Evolutionary conservation across 2,329 filamentous ascomycete genomes (phyloP).

Genomic region (Magnaporthiopsis poae): DNA sequence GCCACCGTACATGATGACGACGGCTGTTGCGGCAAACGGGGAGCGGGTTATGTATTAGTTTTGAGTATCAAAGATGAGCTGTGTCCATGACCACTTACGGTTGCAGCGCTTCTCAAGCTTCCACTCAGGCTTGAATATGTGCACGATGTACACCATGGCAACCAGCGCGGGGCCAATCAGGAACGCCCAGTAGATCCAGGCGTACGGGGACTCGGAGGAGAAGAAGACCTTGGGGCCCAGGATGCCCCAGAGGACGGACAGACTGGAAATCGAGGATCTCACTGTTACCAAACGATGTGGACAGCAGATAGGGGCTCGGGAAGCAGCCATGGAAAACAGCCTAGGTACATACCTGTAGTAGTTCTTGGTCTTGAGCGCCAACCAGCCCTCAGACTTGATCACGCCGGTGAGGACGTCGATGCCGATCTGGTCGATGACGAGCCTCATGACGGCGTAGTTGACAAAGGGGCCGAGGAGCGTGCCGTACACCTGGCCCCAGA

Average conservation of each 20-base stretch:
- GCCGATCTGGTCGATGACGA: slow-evolving; percentile 18
- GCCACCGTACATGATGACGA: slow-evolving; percentile 20
- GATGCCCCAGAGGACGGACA: slow-evolving; percentile 26
- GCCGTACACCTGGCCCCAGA: slow-evolving; percentile 24
- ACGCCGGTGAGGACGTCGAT: slow-evolving; percentile 16
- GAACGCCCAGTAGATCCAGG: slow-evolving; percentile 22
- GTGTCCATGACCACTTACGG: neutral
- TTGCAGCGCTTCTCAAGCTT: slow-evolving; percentile 20
- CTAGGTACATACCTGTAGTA: slow-evolving; percentile 16
- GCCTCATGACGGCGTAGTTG: slow-evolving; percentile 23
- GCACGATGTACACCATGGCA: slow-evolving; percentile 16
- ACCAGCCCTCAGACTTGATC: slow-evolving; percentile 18
- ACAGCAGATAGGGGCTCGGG: too few species aligned
- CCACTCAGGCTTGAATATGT: slow-evolving; percentile 20
- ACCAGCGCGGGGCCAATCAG: slow-evolving; percentile 20
- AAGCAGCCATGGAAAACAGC: too few species aligned
- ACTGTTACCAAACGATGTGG: neutral
- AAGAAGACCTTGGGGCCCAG: slow-evolving; percentile 24
- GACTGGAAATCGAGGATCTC: neutral
- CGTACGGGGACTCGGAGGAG: slow-evolving; percentile 16
- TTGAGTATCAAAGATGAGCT: neutral
- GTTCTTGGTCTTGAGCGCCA: slow-evolving; percentile 21
- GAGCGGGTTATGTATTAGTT: neutral
- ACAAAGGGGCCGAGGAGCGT: slow-evolving; percentile 23
- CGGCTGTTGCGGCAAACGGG: slow-evolving; percentile 4